Evolutionary conservation across 306 rosid species (phyloP).

Genomic region (Rosa persica): DNA sequence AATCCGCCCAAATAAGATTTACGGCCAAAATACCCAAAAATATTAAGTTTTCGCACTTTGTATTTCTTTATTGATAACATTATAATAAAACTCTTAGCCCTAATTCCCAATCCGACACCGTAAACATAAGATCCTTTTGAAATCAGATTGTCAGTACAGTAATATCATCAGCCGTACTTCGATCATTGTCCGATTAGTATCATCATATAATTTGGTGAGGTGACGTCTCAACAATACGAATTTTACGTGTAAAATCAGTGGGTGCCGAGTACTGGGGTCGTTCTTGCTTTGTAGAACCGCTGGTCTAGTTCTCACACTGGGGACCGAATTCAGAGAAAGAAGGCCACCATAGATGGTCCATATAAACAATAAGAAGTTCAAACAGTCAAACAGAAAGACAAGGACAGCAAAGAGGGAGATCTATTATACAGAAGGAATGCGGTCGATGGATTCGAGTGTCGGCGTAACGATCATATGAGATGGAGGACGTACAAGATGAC

Average conservation of each 20-base stretch:
- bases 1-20: too few species aligned
- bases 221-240: not conserved
- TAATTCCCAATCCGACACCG: too few species aligned
- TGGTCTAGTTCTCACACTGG: not conserved
- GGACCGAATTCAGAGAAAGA: not conserved
- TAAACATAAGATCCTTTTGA: not conserved
- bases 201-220: not conserved
- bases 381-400: not conserved
- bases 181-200: not conserved
- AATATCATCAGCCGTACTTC: not conserved
- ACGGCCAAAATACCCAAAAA: too few species aligned
- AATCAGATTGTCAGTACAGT: not conserved
- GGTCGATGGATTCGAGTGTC: not conserved
- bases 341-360: not conserved
- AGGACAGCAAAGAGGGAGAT: not conserved
- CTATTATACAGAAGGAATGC: not conserved
- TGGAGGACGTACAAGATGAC: not conserved
- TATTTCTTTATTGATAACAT: too few species aligned
- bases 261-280: constrained; percentile 2
- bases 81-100: too few species aligned
- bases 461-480: not conserved
- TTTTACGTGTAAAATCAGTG: not conserved
- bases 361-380: not conserved
- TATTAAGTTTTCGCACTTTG: too few species aligned
- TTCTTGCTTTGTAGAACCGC: not conserved